Conservation (phyloP, 108 stramenopile genomes). For the Skeletonema costatum region DNA sequence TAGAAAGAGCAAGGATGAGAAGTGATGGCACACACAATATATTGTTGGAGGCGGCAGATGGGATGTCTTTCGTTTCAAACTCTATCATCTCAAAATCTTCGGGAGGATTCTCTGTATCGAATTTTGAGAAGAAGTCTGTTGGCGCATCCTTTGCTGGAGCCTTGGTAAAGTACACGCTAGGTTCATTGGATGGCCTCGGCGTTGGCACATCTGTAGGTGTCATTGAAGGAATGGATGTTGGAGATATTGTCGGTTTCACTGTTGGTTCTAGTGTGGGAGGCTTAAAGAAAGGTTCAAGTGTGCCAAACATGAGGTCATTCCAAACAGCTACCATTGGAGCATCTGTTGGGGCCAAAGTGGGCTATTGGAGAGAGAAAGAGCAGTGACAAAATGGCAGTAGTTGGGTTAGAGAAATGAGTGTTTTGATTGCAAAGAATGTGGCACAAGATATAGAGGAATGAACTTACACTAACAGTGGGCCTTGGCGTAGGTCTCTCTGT, state of each 20-base stretch:
- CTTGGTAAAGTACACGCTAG: not conserved
- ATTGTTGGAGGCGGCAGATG: not conserved
- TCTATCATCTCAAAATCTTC: not conserved
- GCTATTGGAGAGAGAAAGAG: not conserved
- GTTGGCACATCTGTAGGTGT: not conserved
- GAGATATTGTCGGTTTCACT: not conserved
- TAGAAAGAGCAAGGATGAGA: not conserved
- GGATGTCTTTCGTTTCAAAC: not conserved
- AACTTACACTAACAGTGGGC: not conserved
- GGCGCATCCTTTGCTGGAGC: not conserved
- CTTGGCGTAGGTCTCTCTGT: not conserved
- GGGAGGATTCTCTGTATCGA: not conserved
- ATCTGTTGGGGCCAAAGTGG: not conserved
- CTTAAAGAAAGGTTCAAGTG: not conserved
- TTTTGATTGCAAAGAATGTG: not conserved
- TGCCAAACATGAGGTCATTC: conserved; percentile 3
- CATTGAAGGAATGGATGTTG: not conserved
- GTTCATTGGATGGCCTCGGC: not conserved
- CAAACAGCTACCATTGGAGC: not conserved
- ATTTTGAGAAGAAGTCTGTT: not conserved
- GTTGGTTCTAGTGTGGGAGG: not conserved
- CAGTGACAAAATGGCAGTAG: not conserved
- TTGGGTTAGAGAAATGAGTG: not conserved
- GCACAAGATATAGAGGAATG: not conserved
- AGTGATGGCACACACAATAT: not conserved